A percentile compares a stretch with the other conserved stretches of the same genome.
phyloP scores from a whole-genome alignment of 257 asterid genomes.

The Solanum gandarillasii region DNA sequence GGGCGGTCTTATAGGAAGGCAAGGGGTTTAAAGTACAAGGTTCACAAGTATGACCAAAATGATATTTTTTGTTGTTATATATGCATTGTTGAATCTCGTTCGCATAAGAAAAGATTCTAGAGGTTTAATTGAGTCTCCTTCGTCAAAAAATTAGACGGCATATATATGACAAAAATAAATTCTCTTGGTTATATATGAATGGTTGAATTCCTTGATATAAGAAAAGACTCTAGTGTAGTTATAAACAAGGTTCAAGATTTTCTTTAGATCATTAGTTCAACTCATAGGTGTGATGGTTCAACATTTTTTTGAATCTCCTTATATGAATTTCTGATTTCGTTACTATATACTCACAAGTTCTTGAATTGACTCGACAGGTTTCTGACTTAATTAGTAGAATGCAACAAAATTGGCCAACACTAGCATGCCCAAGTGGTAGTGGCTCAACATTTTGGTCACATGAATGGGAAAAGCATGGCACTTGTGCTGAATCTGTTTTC shows the following conservation, averaged over 20 bases:
- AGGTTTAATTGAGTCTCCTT: background rate
- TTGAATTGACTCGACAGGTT: slow-evolving; percentile 17
- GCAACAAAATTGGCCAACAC: slow-evolving; percentile 62
- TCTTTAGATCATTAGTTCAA: background rate
- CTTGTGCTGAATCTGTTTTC: slow-evolving; percentile 45
- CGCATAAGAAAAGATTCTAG: background rate
- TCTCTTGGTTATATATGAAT: background rate
- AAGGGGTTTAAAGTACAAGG: background rate
- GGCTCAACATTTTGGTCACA: slow-evolving; percentile 74
- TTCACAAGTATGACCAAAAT: background rate
- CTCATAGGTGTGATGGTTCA: background rate
- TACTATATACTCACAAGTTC: background rate
- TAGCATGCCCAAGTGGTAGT: slow-evolving; percentile 62
- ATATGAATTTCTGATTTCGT: rapidly evolving
- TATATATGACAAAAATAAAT: background rate
- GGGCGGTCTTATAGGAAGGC: background rate
- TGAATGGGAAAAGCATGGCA: slow-evolving; percentile 85
- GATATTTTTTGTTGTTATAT: background rate
- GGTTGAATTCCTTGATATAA: background rate
- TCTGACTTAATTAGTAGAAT: slow-evolving; percentile 57
- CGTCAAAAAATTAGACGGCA: background rate
- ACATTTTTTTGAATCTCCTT: background rate
- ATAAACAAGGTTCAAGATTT: background rate
- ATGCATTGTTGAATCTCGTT: background rate
- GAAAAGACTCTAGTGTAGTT: background rate